Base-by-base conservation (phyloP, 306 rosid species). In the Sechiopsis laciniata region DNA sequence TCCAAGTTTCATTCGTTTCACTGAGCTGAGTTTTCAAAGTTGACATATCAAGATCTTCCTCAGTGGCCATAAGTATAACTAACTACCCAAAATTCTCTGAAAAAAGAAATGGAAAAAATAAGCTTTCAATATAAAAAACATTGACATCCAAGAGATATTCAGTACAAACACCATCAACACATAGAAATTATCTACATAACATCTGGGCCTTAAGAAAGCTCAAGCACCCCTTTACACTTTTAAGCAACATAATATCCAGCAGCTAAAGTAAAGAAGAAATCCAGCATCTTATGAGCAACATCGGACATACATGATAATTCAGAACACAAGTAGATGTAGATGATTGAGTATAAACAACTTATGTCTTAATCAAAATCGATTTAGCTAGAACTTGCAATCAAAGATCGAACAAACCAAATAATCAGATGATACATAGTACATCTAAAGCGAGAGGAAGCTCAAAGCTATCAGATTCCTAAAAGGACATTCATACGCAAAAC, bases 1-100 rank as follows among this genome's bases (percentile, higher is more conserved):
- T 91, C 92, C 88, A 83, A 42, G 66, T 74, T 79, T 87, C 91
- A n/a, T 78, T 80, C 8, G 88, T 78, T 78, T 83, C 85, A 69
- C 82, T 79, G 54, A 82, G 70, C 79, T 83, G 85, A 76, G 87
- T 77, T 83, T 84, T 84, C 78, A 79, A 82, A 61, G 76, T 20
- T 56, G 85, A 86, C 75, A 82, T 71, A 71, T 84, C 77, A 80
- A 78, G 65, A 78, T 80, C 84, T 74, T 85, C 90, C 76, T 85
- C 84, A 19, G 82, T 80, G 66, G 92, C 95, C 97, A 91, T 91
- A 26, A 26, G 85, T 9, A 91, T 91, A 26, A 26, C 86, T 9
- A 17, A 12, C 90, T 80, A 73, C 65, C 57, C 70, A 69, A 74
- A 74, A 72, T 80, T 76, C 42, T 12, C 32, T 2, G 26, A 20